Conservation (phyloP, 768 basidiomycete genomes). For the Sistotremastrum niveocremeum region DNA sequence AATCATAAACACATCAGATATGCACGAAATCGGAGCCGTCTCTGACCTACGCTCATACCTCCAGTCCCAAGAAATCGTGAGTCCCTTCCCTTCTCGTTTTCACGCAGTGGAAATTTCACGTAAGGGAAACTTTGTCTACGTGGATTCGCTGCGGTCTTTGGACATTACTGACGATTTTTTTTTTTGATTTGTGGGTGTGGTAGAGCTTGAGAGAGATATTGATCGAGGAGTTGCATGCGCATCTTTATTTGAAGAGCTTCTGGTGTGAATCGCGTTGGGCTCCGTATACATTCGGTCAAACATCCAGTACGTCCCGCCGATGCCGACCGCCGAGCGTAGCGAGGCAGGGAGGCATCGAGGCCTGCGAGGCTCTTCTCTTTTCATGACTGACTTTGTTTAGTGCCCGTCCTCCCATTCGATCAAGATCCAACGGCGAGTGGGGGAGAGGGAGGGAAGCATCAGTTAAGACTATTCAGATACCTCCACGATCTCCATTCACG, state of each 20-base stretch:
- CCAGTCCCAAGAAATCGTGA: slow-evolving; percentile 69
- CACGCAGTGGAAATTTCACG: no score
- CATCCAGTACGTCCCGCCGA: slow-evolving; percentile 38
- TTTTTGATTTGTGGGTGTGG: background rate
- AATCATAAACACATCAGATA: slow-evolving; percentile 80
- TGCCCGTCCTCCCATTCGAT: no score
- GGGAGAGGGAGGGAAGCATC: no score
- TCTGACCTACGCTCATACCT: slow-evolving; percentile 81
- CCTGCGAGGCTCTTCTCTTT: no score
- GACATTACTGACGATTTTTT: no score
- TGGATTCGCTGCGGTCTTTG: slow-evolving; percentile 1
- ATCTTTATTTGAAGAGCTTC: slow-evolving; percentile 93
- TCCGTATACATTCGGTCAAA: slow-evolving; percentile 69
- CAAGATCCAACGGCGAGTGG: no score
- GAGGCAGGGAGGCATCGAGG: no score
- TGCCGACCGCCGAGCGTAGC: background rate
- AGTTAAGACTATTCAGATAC: slow-evolving; percentile 39
- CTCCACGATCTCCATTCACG: slow-evolving; percentile 51
- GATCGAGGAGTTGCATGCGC: slow-evolving; percentile 89
- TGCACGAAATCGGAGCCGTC: slow-evolving; percentile 92
- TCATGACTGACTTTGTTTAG: no score
- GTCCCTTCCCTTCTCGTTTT: slow-evolving; percentile 16
- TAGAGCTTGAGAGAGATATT: slow-evolving; percentile 88
- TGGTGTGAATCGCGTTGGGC: slow-evolving; percentile 94
- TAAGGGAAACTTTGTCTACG: background rate